Base-by-base conservation (phyloP, 2,329 filamentous ascomycete genomes). In the Alternaria postmessia region DNA sequence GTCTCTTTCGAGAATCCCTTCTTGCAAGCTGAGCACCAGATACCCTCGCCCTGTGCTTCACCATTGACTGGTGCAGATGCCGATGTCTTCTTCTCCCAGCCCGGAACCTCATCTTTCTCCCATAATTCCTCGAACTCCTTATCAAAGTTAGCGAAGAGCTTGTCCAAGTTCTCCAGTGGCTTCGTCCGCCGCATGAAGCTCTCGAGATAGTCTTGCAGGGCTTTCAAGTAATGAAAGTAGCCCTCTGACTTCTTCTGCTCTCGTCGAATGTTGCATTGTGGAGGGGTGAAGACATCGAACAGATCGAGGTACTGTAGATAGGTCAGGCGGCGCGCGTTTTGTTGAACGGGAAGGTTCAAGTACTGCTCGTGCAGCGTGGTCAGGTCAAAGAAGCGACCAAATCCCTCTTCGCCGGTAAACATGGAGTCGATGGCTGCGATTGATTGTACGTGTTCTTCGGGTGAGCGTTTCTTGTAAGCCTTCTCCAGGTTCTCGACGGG, bases 1-100 rank as follows among this genome's bases (percentile, higher is more conserved):
- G 97, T 97, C 67, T 95, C 89, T 72, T 97, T 98, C 73, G 92
- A 93, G 81, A 98, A 99, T 61, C 94, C 92, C 80, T 94, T 97
- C 75, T 95, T 91, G 76, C 95, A 99, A 64, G 94, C 93, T 6
- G 90, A 85, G 73, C 95, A 99, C 91, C 92, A 98, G 16, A 93
- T 86, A 0, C 91, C 92, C 53, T 93, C 89, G 1, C 84, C 73
- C 18, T 55, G 61, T 74, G 85, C 84, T 74, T 87, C 82, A 7
- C 85, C 86, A 52, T 80, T 80, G 3, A 79, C 68, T 2, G 80
- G 63, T 0, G 80, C 81, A 22, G 80, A 77, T 20, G 71, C 38
- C 56, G 60, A 62, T 30, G 73, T 74, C 54, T 81, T 77, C 46
- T 92, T 88, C 42, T 83, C 81, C 94, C 94, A 98, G 3, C 91